phyloP scores from a whole-genome alignment of 495 filamentous ascomycete species.

The Hypoxylon lienhwacheense region DNA sequence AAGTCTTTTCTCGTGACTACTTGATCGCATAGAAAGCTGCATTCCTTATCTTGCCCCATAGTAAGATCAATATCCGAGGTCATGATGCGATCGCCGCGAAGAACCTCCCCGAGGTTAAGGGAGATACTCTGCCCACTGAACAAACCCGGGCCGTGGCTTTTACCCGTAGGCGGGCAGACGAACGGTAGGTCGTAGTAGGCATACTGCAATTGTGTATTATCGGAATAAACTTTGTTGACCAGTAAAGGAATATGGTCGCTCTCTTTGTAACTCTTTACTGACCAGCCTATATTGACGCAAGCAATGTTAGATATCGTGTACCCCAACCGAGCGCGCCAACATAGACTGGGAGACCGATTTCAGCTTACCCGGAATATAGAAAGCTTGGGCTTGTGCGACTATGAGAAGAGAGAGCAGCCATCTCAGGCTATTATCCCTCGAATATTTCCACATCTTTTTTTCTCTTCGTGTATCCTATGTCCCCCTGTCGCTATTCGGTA shows the following conservation, averaged over 20 bases:
- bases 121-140: slow-evolving; percentile 80
- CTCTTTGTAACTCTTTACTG: slow-evolving; percentile 78
- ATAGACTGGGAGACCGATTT: neutral
- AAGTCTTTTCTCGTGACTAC: slow-evolving; percentile 67
- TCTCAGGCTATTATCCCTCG: slow-evolving; percentile 32
- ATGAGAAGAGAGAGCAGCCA: slow-evolving; percentile 39
- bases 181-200: slow-evolving; percentile 93
- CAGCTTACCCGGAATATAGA: slow-evolving; percentile 75
- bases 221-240: slow-evolving; percentile 96
- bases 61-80: slow-evolving; percentile 83
- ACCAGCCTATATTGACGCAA: slow-evolving; percentile 58
- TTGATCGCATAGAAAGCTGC: slow-evolving; percentile 72
- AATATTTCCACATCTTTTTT: slow-evolving; percentile 40
- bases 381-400: slow-evolving; percentile 54
- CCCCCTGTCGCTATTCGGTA: slow-evolving; percentile 23
- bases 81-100: slow-evolving; percentile 88
- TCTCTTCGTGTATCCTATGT: slow-evolving; percentile 32
- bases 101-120: slow-evolving; percentile 89
- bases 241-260: slow-evolving; percentile 80
- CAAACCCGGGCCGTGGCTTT: slow-evolving; percentile 67
- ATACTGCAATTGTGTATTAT: slow-evolving; percentile 89
- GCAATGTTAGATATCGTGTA: slow-evolving; percentile 13
- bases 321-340: neutral
- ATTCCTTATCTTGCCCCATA: slow-evolving; percentile 80
- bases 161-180: slow-evolving; percentile 79